These are phyloP conservation scores for Apiospora pterosperma DNA, from an alignment of 2,329 filamentous ascomycete genomes.

Conservation along the genomic window DNA sequence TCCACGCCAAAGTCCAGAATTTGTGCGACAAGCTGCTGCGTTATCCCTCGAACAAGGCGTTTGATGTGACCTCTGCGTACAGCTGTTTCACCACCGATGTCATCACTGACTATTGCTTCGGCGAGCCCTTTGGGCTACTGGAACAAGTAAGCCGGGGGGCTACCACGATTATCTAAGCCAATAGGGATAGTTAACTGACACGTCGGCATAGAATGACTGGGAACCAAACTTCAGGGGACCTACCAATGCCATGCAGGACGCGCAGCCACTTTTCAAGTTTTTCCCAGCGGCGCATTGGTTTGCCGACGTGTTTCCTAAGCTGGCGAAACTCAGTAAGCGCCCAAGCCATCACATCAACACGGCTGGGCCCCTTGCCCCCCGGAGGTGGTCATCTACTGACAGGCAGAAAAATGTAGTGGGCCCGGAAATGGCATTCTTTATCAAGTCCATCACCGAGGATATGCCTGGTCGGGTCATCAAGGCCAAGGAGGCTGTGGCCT, in stretches of 20 bases:
- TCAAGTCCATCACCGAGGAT: slow-evolving; percentile 14
- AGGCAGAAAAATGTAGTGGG: too few relatives aligned
- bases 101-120: slow-evolving; percentile 35
- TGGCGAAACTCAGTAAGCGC: too few relatives aligned
- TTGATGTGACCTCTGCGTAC: slow-evolving; percentile 33
- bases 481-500: slow-evolving; percentile 11
- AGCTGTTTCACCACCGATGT: slow-evolving; percentile 37
- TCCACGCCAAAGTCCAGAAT: slow-evolving; percentile 11
- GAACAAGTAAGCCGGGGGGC: too few relatives aligned
- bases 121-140: slow-evolving; percentile 31
- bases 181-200: neutral
- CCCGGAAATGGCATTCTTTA: slow-evolving; percentile 15
- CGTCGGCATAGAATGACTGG: slow-evolving; percentile 23
- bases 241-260: slow-evolving; percentile 12
- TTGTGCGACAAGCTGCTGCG: slow-evolving; percentile 28
- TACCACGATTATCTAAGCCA: neutral
- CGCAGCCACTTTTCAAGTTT: too few relatives aligned
- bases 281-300: too few relatives aligned
- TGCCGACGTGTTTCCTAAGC: too few relatives aligned
- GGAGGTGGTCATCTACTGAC: too few relatives aligned
- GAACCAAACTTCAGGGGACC: slow-evolving; percentile 29
- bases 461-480: slow-evolving; percentile 14
- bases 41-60: slow-evolving; percentile 17
- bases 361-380: neutral
- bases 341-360: neutral